Base-by-base conservation (phyloP, 2,329 filamentous ascomycete genomes). In the Fusarium illudens region DNA sequence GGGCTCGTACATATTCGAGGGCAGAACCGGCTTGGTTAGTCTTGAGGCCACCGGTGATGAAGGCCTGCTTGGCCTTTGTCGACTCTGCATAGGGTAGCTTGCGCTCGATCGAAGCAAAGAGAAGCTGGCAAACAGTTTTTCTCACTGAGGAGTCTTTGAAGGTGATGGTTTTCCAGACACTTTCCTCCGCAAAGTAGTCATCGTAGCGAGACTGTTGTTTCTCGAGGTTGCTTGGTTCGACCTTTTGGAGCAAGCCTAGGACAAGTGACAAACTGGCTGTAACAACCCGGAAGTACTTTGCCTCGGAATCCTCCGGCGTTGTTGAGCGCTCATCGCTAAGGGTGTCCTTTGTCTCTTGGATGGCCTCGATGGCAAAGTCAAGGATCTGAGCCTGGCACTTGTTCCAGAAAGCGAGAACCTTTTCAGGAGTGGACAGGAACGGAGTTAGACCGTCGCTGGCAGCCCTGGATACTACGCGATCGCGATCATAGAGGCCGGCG, bases 271-370 rank as follows among this genome's bases (percentile, higher is more conserved):
- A 73, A 57, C 85, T 85, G 8, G 82, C 83, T 10, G 82, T 83
- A 3, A 89, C 74, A 4, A 97, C 94, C 48, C 96, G 87, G 64
- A 89, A 87, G 79, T 96, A 96, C 73, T 97, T 97, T 17, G 91
- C 87, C 69, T 94, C 87, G 4, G 93, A 90, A 76, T 99, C 96
- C 70, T 98, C 95, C 9, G 87, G 81, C 62, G 89, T 96, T 4
- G 94, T 92, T 1, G 89, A 93, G 22, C 95, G 87, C 79, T 96
- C 92, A 76, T 99, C 96, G 75, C 94, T 98, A 33, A 99, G 82
- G 0, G 93, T 96, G 33, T 90, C 86, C 3, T 90, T 79, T 0
- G 91, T 95, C 78, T 99, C 96, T 56, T 90, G 87, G 39, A 96
- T 87, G 6, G 93, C 93, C 73, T 93, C 89, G 58, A 87, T 87